Conservation (phyloP, 805 yeast species). For the Zygotorulaspora florentina region DNA sequence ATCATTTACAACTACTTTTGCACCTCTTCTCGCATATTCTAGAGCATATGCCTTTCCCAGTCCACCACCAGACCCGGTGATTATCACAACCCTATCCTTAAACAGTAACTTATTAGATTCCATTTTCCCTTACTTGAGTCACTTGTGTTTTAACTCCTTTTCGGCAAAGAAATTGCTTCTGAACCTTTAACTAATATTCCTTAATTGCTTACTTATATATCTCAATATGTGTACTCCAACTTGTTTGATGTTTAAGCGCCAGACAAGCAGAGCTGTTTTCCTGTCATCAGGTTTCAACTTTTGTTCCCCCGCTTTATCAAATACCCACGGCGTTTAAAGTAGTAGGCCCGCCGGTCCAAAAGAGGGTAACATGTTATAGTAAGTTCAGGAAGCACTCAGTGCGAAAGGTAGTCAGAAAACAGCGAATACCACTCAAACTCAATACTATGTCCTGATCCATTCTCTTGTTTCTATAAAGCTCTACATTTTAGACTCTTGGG, state of each 20-base stretch:
- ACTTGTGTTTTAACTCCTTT: not conserved
- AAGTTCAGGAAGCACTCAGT: no score
- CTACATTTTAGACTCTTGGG: no score
- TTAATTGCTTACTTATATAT: not conserved
- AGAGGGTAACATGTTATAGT: not conserved
- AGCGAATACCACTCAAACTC: no score
- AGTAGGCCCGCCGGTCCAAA: not conserved
- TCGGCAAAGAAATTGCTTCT: not conserved
- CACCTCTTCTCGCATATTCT: slow-evolving; percentile 85
- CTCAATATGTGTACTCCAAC: not conserved
- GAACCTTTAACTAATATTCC: not conserved
- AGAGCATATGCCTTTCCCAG: slow-evolving; percentile 85
- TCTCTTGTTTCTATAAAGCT: no score
- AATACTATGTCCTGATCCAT: no score
- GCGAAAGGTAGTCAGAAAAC: no score
- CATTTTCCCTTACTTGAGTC: slow-evolving; percentile 2
- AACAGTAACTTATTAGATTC: slow-evolving; percentile 40
- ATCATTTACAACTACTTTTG: slow-evolving; percentile 92
- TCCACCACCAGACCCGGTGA: slow-evolving; percentile 98
- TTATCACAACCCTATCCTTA: slow-evolving; percentile 82
- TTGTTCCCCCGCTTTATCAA: not conserved
- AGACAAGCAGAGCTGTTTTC: not conserved
- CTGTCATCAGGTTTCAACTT: not conserved
- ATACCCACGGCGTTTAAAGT: not conserved
- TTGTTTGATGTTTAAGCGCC: not conserved